Conservation (phyloP, 495 filamentous ascomycete species). For the Hypoxylon cercidicola region DNA sequence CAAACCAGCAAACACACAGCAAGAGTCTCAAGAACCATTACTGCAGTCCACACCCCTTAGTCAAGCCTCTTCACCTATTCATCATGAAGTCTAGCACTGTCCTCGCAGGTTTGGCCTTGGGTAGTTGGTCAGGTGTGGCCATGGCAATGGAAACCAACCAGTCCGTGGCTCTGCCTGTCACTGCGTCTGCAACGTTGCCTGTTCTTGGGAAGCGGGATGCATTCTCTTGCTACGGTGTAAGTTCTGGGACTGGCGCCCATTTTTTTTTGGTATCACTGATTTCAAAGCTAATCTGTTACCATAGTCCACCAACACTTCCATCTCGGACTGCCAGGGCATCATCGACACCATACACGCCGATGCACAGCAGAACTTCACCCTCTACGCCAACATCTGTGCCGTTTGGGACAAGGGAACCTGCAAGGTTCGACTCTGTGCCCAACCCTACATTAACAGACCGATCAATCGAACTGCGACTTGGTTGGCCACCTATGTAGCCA, state of each 20-base stretch:
- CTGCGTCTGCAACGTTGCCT: neutral
- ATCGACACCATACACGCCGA: conserved; percentile 37
- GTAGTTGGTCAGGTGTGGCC: conserved; percentile 2
- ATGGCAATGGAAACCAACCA: neutral
- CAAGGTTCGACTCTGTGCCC: conserved; percentile 44
- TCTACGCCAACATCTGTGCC: conserved; percentile 42
- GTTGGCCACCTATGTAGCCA: conserved; percentile 40
- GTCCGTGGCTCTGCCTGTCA: neutral
- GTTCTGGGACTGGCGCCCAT: neutral
- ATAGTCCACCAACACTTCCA: conserved; percentile 30
- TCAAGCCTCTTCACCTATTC: conserved; percentile 1
- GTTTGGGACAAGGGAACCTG: conserved; percentile 43
- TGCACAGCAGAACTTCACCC: conserved; percentile 33
- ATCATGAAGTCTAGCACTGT: conserved; percentile 27
- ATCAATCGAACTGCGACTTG: conserved; percentile 43
- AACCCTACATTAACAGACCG: conserved; percentile 38
- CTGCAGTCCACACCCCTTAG: neutral
- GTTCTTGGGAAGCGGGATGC: conserved; percentile 44
- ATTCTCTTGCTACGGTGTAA: conserved; percentile 45
- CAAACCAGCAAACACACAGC: neutral
- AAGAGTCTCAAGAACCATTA: neutral
- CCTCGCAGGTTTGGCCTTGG: conserved; percentile 16
- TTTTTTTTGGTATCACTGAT: neutral
- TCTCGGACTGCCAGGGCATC: conserved; percentile 40
- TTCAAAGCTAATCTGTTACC: conserved; percentile 4